These are phyloP conservation scores for Scleromitrula shiraiana DNA, from an alignment of 2,329 filamentous ascomycete genomes.

Conservation along the genomic window DNA sequence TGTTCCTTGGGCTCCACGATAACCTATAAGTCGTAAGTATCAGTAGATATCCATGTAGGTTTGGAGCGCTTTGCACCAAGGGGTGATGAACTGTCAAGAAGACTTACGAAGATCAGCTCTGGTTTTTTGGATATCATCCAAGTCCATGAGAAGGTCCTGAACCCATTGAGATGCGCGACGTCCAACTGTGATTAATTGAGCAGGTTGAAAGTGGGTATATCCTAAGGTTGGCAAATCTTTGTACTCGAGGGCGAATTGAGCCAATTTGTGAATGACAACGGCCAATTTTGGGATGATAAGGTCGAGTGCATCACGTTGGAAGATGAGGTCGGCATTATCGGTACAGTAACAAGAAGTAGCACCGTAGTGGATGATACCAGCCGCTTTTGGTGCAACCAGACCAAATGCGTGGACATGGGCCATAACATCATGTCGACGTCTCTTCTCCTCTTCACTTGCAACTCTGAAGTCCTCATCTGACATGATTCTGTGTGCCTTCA, in stretches of 20 bases:
- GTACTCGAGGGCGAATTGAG: slow-evolving; percentile 62
- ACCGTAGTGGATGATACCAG: slow-evolving; percentile 75
- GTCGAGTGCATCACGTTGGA: slow-evolving; percentile 59
- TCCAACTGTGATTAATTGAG: slow-evolving; percentile 36
- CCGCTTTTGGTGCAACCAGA: slow-evolving; percentile 63
- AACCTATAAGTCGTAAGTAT: slow-evolving; percentile 29
- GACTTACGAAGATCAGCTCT: slow-evolving; percentile 39
- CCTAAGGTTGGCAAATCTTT: slow-evolving; percentile 66
- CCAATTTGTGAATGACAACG: slow-evolving; percentile 68
- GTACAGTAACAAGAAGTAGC: slow-evolving; percentile 21
- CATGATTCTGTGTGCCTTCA: slow-evolving; percentile 65
- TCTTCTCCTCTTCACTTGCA: slow-evolving; percentile 69
- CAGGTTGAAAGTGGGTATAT: slow-evolving; percentile 67
- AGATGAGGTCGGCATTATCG: slow-evolving; percentile 71
- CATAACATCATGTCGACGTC: slow-evolving; percentile 52
- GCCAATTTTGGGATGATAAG: slow-evolving; percentile 72
- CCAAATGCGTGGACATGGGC: slow-evolving; percentile 65
- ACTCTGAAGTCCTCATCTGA: slow-evolving; percentile 71
- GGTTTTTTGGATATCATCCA: slow-evolving; percentile 63
- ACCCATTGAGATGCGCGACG: slow-evolving; percentile 55
- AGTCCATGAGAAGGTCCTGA: slow-evolving; percentile 68
- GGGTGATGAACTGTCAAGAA: neutral
- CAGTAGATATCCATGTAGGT: neutral
- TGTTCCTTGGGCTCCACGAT: slow-evolving; percentile 58
- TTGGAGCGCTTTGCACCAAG: neutral